phyloP scores from a whole-genome alignment of 352 stramenopile species.

The Phytophthora sansomeana region DNA sequence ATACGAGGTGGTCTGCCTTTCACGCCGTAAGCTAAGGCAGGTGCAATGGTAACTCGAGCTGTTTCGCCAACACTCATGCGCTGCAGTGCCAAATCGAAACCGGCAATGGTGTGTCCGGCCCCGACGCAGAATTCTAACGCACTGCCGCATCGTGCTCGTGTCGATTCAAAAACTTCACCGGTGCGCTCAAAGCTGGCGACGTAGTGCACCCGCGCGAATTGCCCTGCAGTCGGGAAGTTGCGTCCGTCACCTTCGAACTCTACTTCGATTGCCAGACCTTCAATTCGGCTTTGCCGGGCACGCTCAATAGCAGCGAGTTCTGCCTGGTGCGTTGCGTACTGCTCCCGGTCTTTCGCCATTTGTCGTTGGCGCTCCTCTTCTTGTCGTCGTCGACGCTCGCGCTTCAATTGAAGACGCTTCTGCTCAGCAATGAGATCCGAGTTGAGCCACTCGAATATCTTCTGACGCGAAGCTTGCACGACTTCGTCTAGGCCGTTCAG shows the following conservation, averaged over 20 bases:
- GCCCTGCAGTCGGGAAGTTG: slow-evolving; percentile 64
- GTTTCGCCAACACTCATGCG: slow-evolving; percentile 85
- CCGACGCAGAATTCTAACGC: slow-evolving; percentile 82
- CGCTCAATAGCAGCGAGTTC: slow-evolving; percentile 54
- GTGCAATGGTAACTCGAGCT: slow-evolving; percentile 62
- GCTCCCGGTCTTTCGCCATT: slow-evolving; percentile 47
- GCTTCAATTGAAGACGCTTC: slow-evolving; percentile 66
- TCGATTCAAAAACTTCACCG: slow-evolving; percentile 72
- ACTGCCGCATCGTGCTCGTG: slow-evolving; percentile 50
- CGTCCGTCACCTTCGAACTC: slow-evolving; percentile 64
- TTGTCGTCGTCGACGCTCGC: slow-evolving; percentile 53
- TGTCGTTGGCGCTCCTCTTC: slow-evolving; percentile 59
- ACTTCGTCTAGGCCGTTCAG: slow-evolving; percentile 75
- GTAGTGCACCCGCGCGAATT: slow-evolving; percentile 83
- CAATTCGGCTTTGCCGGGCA: slow-evolving; percentile 44
- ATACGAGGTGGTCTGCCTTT: slow-evolving; percentile 74
- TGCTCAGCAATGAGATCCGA: slow-evolving; percentile 70
- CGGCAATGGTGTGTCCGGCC: slow-evolving; percentile 69
- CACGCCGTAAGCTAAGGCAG: slow-evolving; percentile 77
- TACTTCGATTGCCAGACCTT: slow-evolving; percentile 58
- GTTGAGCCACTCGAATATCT: slow-evolving; percentile 76
- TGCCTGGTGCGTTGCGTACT: slow-evolving; percentile 54
- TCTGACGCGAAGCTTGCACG: slow-evolving; percentile 52
- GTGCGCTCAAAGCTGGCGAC: slow-evolving; percentile 58
- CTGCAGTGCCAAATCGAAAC: slow-evolving; percentile 74